Evolutionary conservation across 805 yeast genomes (phyloP).

Genomic region (Saccharomycopsis malanga): DNA sequence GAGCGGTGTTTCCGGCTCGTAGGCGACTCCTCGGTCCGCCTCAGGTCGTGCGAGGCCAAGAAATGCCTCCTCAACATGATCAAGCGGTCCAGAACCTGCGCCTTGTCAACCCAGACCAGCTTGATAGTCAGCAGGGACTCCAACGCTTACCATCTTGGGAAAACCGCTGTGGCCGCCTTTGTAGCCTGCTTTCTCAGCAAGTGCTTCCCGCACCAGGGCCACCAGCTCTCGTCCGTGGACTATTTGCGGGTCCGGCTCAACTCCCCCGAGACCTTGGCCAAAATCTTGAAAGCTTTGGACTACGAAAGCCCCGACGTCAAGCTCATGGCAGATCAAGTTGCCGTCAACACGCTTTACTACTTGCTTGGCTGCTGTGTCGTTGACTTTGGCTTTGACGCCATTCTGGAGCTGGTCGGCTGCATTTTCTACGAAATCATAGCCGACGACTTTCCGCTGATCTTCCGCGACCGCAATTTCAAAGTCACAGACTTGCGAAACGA

Average conservation of each 20-base stretch:
- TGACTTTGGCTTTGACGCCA: conserved; percentile 71
- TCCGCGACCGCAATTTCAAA: background rate
- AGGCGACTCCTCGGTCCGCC: background rate
- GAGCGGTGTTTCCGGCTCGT: background rate
- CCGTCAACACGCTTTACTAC: conserved; percentile 48
- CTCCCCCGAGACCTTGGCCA: conserved; percentile 31
- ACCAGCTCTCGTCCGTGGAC: conserved; percentile 28
- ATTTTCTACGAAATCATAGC: conserved; percentile 54
- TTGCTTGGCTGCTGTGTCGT: conserved; percentile 63
- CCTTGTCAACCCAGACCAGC: conserved; percentile 1
- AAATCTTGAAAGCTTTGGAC: conserved; percentile 26
- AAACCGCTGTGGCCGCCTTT: conserved; percentile 3
- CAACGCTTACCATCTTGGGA: conserved; percentile 12
- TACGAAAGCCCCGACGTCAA: conserved; percentile 15
- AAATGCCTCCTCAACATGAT: conserved; percentile 7
- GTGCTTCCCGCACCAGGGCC: background rate
- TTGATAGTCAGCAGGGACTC: conserved; percentile 8
- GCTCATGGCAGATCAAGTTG: conserved; percentile 40
- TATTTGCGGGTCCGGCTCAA: conserved; percentile 42
- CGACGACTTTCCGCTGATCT: conserved; percentile 56
- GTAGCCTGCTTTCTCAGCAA: conserved; percentile 9
- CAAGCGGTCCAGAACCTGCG: conserved; percentile 15
- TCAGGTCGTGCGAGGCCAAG: too few species aligned
- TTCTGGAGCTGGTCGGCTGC: conserved; percentile 61
- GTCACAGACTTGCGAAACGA: background rate